Base-by-base conservation (phyloP, 2,329 filamentous ascomycete species). In the Phyllosticta capitalensis region DNA sequence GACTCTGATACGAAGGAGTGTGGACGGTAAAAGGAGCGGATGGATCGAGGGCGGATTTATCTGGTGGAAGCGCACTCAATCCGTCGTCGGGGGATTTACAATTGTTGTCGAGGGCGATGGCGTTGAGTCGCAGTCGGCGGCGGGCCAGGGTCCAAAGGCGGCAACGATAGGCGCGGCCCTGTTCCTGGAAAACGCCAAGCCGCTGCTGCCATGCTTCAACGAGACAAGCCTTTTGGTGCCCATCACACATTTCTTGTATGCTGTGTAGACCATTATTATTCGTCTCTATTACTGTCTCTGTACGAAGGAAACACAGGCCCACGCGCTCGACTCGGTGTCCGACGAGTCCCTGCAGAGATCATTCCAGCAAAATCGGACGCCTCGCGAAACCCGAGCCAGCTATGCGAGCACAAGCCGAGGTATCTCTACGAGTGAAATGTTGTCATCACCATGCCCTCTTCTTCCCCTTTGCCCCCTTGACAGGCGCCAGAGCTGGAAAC, bases 401-500 rank as follows among this genome's bases (percentile, higher is more conserved):
- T 4, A 4, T 7, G 24, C 4, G 24, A 45, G 7, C 38, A 45
- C 24, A 45, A 1, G 38, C 38, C 38, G 38, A 45, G 38, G 38
- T 45, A n/a, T 45, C 38, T 19, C 38, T 19, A 45, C 38, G 38
- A 45, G n/a, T 12, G n/a, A 45, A 26, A 26, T 9, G 51, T 38
- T 20, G 20, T 3, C 1, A 26, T 59, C 48, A 60, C 54, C 59
- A 61, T 5, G 59, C 59, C 26, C 51, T 58, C 30, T 55, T 45
- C 52, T 61, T 61, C 14, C 59, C 59, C 51, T 61, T 61, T 28
- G 26, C 28, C 10, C 26, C 48, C 24, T 28, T 12, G 24, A 14
- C 55, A 7, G 59, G 59, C 14, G 50, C 55, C 19, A 61, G 48
- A 2, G 55, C 24, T 2, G 59, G 59, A 45, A 61, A 61, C 52